Percentiles rank a stretch among this genome's conserved stretches.
Conservation (phyloP, 805 yeast genomes). For the Candida corydali region DNA sequence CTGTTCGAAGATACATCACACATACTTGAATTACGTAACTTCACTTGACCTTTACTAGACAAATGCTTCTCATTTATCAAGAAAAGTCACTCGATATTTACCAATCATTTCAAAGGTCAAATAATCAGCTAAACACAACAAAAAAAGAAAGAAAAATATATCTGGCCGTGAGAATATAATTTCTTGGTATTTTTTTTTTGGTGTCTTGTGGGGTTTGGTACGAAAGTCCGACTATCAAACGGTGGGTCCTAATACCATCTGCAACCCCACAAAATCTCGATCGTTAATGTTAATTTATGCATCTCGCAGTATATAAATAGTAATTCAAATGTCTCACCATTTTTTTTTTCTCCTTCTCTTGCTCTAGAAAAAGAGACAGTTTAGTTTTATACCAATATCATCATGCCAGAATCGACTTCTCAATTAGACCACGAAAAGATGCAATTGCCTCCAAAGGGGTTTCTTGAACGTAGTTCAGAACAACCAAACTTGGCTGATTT, state of each 20-base stretch:
- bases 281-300: not conserved
- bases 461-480: constrained; percentile 40
- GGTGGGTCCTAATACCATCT: not conserved
- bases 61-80: too few relatives aligned
- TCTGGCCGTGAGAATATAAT: too few relatives aligned
- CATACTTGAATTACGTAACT: too few relatives aligned
- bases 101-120: too few relatives aligned
- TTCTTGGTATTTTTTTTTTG: not conserved
- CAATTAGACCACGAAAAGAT: constrained; percentile 31
- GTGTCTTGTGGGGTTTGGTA: not conserved
- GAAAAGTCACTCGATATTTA: too few relatives aligned
- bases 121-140: too few relatives aligned
- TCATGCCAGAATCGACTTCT: constrained; percentile 10
- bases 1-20: too few relatives aligned
- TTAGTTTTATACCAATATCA: too few relatives aligned
- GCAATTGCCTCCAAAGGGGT: constrained; percentile 34
- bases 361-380: too few relatives aligned
- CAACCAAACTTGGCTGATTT: constrained; percentile 46
- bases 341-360: constrained; percentile 1
- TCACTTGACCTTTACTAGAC: too few relatives aligned
- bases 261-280: not conserved
- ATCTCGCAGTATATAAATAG: not conserved
- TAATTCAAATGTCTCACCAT: not conserved
- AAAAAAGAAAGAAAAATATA: not conserved
- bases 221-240: constrained; percentile 3